Conservation (phyloP, 2,329 filamentous ascomycete species). For the Ambrosiella beaveri region DNA sequence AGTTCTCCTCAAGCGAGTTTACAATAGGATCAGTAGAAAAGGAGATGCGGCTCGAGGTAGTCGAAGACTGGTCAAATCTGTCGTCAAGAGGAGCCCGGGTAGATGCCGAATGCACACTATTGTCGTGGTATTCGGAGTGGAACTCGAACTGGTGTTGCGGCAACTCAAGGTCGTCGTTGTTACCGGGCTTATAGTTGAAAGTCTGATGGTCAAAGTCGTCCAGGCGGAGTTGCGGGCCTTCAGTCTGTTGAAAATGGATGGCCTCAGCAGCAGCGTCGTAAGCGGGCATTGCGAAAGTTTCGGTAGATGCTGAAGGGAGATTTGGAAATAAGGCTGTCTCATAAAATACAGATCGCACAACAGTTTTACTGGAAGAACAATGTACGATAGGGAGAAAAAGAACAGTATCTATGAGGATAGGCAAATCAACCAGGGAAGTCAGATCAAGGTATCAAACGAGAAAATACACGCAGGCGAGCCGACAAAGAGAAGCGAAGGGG, state of each 20-base stretch:
- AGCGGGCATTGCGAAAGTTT: slow-evolving; percentile 12
- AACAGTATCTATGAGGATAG: not conserved
- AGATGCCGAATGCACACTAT: slow-evolving; percentile 10
- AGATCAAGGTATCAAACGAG: slow-evolving; percentile 1
- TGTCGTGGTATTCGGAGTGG: slow-evolving; percentile 11
- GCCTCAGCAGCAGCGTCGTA: slow-evolving; percentile 9
- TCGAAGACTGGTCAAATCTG: slow-evolving; percentile 11
- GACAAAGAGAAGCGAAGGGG: not conserved
- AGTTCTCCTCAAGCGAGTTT: slow-evolving; percentile 5
- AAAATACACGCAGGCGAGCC: not conserved
- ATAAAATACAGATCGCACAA: not conserved
- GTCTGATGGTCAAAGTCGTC: slow-evolving; percentile 6
- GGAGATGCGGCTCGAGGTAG: slow-evolving; percentile 4
- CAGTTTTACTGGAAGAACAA: not conserved
- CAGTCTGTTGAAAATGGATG: slow-evolving; percentile 8
- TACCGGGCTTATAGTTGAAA: slow-evolving; percentile 4
- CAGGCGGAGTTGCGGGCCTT: slow-evolving; percentile 7
- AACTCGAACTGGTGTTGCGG: slow-evolving; percentile 12
- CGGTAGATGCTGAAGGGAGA: not conserved
- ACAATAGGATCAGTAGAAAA: slow-evolving; percentile 7
- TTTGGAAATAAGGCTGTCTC: not conserved
- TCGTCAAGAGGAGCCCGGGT: slow-evolving; percentile 10
- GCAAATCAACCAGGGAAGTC: slow-evolving; percentile 1
- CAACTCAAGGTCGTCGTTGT: slow-evolving; percentile 3
- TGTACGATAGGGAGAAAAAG: not conserved